Percentiles rank a stretch among this genome's conserved stretches.
Conservation (phyloP, 192 early-diverging fungal genomes). For the Coemansia sp. region DNA sequence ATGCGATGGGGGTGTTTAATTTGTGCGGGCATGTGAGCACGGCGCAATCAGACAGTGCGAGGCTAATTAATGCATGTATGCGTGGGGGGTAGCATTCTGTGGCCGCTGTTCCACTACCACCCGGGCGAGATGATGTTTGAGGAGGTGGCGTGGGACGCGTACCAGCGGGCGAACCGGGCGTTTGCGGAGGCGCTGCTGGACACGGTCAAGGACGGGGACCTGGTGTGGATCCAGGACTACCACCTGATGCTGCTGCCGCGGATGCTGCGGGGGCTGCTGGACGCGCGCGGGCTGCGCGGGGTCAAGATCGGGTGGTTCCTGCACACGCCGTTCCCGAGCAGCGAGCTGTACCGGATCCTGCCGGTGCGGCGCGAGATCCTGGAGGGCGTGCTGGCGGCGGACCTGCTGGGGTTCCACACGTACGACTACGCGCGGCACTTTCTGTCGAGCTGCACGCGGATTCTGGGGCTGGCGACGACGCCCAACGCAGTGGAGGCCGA, state of each 20-base stretch:
- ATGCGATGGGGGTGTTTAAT: not conserved
- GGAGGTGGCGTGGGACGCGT: constrained; percentile 91
- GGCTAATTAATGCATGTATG: not conserved
- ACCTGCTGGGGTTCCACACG: constrained; percentile 98
- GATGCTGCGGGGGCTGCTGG: constrained; percentile 67
- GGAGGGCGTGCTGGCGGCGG: constrained; percentile 83
- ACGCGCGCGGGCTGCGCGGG: constrained; percentile 55
- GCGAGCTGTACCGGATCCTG: constrained; percentile 95
- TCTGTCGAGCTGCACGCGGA: constrained; percentile 92
- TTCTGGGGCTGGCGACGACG: constrained; percentile 88
- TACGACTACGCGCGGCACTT: constrained; percentile 99
- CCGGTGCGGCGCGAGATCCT: constrained; percentile 93
- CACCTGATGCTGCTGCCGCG: constrained; percentile 95
- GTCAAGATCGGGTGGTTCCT: constrained; percentile 98
- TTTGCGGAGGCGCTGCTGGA: constrained; percentile 90
- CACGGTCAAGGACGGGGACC: constrained; percentile 82
- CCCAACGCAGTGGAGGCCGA: constrained; percentile 92
- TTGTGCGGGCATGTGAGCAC: not conserved
- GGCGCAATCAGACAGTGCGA: not conserved
- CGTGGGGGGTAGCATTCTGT: constrained; percentile 70
- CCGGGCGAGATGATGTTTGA: constrained; percentile 97
- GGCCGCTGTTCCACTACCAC: constrained; percentile 99
- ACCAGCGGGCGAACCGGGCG: constrained; percentile 84
- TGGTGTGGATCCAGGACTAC: constrained; percentile 94
- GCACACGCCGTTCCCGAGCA: constrained; percentile 96